phyloP scores from a whole-genome alignment of 2,329 filamentous ascomycete genomes.

The Pestalotiopsis sp. region DNA sequence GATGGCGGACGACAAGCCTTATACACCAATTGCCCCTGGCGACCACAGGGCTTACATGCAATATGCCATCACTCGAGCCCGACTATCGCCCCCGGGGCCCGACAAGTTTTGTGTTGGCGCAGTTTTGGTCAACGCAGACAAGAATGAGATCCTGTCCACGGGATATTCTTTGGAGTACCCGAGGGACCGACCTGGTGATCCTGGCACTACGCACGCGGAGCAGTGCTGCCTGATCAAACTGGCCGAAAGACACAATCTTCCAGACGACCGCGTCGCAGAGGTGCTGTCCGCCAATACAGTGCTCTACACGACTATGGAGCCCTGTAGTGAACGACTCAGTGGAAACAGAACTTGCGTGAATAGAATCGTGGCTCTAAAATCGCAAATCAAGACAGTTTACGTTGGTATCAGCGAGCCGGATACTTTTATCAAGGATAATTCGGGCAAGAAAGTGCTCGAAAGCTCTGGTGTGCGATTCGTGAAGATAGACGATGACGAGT shows the following conservation, averaged over 20 bases:
- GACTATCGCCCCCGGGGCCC: conserved; percentile 36
- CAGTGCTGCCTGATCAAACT: conserved; percentile 49
- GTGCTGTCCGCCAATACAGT: conserved; percentile 40
- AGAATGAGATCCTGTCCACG: conserved; percentile 39
- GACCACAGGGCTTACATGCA: conserved; percentile 31
- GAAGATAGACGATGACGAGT: background rate
- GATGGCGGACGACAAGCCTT: background rate
- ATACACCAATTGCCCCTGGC: background rate
- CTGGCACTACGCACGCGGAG: conserved; percentile 43
- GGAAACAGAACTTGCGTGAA: conserved; percentile 39
- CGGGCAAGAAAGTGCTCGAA: conserved; percentile 28
- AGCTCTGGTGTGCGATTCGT: conserved; percentile 20
- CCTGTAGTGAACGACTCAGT: conserved; percentile 43
- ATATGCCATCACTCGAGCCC: conserved; percentile 37
- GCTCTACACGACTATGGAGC: conserved; percentile 49
- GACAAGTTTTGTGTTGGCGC: conserved; percentile 46
- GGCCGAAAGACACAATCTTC: conserved; percentile 35
- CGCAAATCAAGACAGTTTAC: conserved; percentile 38
- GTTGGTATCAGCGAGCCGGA: conserved; percentile 40
- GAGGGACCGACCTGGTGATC: conserved; percentile 37
- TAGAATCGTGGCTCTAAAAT: conserved; percentile 35
- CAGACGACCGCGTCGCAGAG: conserved; percentile 36
- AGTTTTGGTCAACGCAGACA: conserved; percentile 40
- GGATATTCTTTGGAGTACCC: conserved; percentile 44
- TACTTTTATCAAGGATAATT: conserved; percentile 37